Evolutionary conservation across 1,139 yeast species (phyloP), one percentile per base, ranked within the genome.

Genomic region (Geotrichum klebahnii): DNA sequence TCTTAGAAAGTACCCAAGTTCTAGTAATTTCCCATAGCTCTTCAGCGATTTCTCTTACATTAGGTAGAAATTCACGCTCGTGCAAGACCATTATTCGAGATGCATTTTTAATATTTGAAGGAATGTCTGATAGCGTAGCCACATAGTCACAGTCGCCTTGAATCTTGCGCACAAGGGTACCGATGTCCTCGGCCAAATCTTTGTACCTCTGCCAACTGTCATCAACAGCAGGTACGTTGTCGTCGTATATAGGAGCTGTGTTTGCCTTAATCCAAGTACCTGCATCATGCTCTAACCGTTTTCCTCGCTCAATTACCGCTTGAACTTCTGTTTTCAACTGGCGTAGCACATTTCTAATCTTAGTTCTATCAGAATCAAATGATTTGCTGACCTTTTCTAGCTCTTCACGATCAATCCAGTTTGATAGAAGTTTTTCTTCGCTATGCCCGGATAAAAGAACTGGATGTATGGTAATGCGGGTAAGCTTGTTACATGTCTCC

Each of bases 111-210:
- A 59, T 53, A 40, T 57, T 59, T 5, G 57, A 40, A 1, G 58
- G 52, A 8, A 59, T 55, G 32, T 60, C 63, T 1, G 60, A 55
- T 12, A 63, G 52, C 20, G 58, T 54, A 6, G 59, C 54, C 31
- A 66, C 59, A 36, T 59, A 59, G 26, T 60, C 62, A 23, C 64
- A 53, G 51, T 65, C 68, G 20, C 56, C 57, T 28, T 58, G 54
- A 23, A 66, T 54, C 40, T 64, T 62, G 29, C 46, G 38, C 5
- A 59, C 61, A 23, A 66, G 53, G 1, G 67, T 63, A 37, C 56
- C 56, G 14, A 66, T 44, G 42, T 66, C 69, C 34, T 62, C 62
- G 8, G 60, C 41, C 16, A 57, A 44, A 16, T 59, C 64, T 5
- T 51, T 51, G 20, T 55, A 35, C 31, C 36, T 36, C 16, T 47